These are phyloP conservation scores for Phytophthora pini DNA, from an alignment of 352 stramenopile species.

Conservation along the genomic window DNA sequence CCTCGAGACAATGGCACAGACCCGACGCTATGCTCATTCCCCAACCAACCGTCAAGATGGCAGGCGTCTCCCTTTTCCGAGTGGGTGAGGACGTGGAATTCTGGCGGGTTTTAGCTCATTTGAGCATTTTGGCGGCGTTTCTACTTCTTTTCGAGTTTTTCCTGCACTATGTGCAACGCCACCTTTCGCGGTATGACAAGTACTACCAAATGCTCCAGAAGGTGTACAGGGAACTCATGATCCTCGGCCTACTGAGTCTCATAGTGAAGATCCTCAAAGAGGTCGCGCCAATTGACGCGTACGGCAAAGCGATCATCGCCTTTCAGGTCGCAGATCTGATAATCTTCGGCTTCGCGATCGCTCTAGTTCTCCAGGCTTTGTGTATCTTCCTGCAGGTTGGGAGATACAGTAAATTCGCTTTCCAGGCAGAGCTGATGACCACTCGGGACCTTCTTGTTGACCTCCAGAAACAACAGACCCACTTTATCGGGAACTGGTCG, in stretches of 20 bases:
- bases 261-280: constrained; percentile 56
- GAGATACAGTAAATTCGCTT: constrained; percentile 28
- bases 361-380: constrained; percentile 51
- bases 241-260: constrained; percentile 59
- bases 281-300: constrained; percentile 24
- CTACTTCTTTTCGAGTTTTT: constrained; percentile 50
- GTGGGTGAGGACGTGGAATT: constrained; percentile 65
- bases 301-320: constrained; percentile 43
- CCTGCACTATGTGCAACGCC: constrained; percentile 49
- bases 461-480: constrained; percentile 10
- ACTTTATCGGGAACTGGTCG: not conserved
- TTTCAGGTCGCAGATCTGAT: constrained; percentile 61
- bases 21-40: constrained; percentile 8
- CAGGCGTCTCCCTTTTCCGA: constrained; percentile 51
- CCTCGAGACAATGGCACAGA: not conserved
- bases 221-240: constrained; percentile 62
- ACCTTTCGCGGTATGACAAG: constrained; percentile 52
- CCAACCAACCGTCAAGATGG: constrained; percentile 22
- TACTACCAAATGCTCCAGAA: constrained; percentile 75
- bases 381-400: constrained; percentile 49
- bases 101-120: constrained; percentile 49
- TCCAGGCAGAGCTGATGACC: constrained; percentile 47
- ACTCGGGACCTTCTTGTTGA: constrained; percentile 30
- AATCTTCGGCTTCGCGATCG: constrained; percentile 57
- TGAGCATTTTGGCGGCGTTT: constrained; percentile 54